Conservation (phyloP, 2,329 filamentous ascomycete species). For the Trichoderma sp. region DNA sequence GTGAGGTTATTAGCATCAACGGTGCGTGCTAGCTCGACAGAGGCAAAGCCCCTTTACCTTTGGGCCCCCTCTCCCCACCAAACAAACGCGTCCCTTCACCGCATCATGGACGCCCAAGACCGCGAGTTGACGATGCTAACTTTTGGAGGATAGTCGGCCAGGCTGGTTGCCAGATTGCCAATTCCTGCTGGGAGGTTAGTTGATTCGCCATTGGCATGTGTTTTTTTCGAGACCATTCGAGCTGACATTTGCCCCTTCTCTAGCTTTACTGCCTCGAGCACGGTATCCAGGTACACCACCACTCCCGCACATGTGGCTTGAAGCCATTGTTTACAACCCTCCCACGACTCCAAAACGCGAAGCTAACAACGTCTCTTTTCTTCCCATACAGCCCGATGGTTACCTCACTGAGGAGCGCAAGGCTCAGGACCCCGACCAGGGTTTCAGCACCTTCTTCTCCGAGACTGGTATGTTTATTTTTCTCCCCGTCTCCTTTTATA, state of each 20-base stretch:
- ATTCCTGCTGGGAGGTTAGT: slow-evolving; percentile 99
- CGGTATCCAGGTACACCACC: slow-evolving; percentile 81
- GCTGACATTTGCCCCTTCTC: slow-evolving; percentile 36
- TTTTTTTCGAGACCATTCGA: neutral
- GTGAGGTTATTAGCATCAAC: slow-evolving; percentile 99
- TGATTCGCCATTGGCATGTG: slow-evolving; percentile 18
- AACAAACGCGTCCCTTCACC: slow-evolving; percentile 39
- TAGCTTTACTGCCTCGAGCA: slow-evolving; percentile 99
- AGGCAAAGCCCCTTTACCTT: slow-evolving; percentile 25
- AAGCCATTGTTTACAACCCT: slow-evolving; percentile 18
- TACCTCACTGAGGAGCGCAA: slow-evolving; percentile 99
- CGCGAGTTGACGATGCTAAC: slow-evolving; percentile 49
- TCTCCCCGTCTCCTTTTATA: neutral
- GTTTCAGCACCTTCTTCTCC: slow-evolving; percentile 99
- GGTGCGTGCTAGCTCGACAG: slow-evolving; percentile 59
- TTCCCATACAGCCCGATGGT: slow-evolving; percentile 77
- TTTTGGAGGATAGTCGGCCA: slow-evolving; percentile 77
- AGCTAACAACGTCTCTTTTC: slow-evolving; percentile 15
- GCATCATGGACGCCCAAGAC: slow-evolving; percentile 35
- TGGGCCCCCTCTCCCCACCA: slow-evolving; percentile 34
- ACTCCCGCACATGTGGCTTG: slow-evolving; percentile 16
- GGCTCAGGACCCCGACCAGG: slow-evolving; percentile 86
- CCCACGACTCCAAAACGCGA: neutral
- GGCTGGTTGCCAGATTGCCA: slow-evolving; percentile 99
- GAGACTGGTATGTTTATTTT: slow-evolving; percentile 76